Conservation (phyloP, 2,329 filamentous ascomycete genomes). For the Rhinocladiella mackenziei region DNA sequence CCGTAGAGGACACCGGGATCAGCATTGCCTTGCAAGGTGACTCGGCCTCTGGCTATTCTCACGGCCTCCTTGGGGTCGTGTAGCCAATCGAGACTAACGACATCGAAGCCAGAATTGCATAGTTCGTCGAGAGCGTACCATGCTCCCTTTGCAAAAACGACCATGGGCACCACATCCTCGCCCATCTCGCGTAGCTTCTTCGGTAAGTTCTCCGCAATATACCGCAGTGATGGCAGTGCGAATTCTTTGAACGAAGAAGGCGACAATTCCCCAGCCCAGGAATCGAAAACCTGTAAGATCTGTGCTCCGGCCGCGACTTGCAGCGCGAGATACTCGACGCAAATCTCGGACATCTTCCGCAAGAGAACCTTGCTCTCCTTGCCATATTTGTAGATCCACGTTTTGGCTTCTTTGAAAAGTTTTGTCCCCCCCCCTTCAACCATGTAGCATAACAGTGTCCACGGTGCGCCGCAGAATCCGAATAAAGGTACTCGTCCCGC, state of each 20-base stretch:
- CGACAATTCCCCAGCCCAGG: constrained; percentile 92
- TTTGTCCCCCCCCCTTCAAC: constrained; percentile 96
- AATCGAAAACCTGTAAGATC: constrained; percentile 96
- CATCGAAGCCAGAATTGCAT: constrained; percentile 85
- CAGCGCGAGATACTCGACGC: constrained; percentile 87
- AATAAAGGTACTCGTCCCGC: constrained; percentile 85
- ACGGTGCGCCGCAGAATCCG: constrained; percentile 94
- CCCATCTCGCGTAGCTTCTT: constrained; percentile 68
- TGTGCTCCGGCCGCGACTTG: constrained; percentile 93
- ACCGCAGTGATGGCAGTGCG: constrained; percentile 76
- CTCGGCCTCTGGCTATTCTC: constrained; percentile 70
- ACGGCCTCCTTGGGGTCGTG: constrained; percentile 83
- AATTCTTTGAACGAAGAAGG: constrained; percentile 79
- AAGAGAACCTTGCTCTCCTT: constrained; percentile 75
- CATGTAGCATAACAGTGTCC: constrained; percentile 98
- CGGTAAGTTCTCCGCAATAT: constrained; percentile 79
- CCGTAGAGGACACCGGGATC: constrained; percentile 93
- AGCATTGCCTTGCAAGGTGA: constrained; percentile 89
- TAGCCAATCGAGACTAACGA: constrained; percentile 92
- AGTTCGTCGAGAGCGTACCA: constrained; percentile 90
- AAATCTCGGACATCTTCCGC: constrained; percentile 88
- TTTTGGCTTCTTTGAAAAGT: constrained; percentile 90
- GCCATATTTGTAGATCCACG: constrained; percentile 89
- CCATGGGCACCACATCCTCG: constrained; percentile 84
- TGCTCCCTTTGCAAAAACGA: constrained; percentile 94